Conservation (phyloP, 257 asterid genomes). For the Solanum commersonii region DNA sequence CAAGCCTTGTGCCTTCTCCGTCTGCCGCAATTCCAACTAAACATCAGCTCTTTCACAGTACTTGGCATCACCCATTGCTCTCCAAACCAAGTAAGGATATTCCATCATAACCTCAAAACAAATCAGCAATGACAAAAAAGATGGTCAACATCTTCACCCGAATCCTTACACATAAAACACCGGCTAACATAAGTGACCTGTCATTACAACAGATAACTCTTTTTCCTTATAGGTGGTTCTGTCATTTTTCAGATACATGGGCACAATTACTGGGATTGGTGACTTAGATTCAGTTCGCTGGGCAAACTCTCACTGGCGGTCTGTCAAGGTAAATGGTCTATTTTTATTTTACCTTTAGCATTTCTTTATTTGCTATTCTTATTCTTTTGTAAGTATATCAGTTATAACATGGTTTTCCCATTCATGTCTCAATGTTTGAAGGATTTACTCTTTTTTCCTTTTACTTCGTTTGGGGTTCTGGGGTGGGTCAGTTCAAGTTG, state of each 20-base stretch:
- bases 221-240: conserved; percentile 3
- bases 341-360: not conserved
- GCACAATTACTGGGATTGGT: conserved; percentile 88
- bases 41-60: not conserved
- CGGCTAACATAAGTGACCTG: not conserved
- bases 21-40: not conserved
- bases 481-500: not conserved
- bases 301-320: conserved; percentile 96
- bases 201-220: not conserved
- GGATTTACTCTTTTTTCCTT: not conserved
- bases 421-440: not conserved
- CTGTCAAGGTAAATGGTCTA: conserved; percentile 65
- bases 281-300: conserved; percentile 92
- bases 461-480: not conserved
- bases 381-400: not conserved
- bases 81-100: not conserved
- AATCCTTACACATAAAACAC: not conserved
- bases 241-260: conserved; percentile 67
- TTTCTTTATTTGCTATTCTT: not conserved
- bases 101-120: not conserved
- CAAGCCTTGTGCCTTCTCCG: not conserved
- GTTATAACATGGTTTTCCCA: not conserved
- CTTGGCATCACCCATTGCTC: not conserved
- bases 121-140: not conserved
- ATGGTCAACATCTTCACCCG: not conserved